Conservation (phyloP, 305 asterid species). For the Fraxinus baroniana region DNA sequence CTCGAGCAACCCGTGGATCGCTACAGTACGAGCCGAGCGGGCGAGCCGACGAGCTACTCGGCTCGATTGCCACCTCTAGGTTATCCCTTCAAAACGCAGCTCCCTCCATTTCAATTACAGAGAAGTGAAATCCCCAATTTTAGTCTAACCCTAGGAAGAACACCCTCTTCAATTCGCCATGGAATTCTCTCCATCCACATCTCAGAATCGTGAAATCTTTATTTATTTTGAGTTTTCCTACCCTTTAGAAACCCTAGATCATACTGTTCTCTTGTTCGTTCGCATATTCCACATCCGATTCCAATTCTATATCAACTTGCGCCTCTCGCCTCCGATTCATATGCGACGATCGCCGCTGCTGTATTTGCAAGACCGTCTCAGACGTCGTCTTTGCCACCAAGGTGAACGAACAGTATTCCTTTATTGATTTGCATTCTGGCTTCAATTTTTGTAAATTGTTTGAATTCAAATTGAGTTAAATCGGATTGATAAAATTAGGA, state of each 20-base stretch:
- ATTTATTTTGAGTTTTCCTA: not conserved
- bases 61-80: too few species aligned
- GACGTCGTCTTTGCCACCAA: slow-evolving; percentile 75
- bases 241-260: slow-evolving; percentile 30
- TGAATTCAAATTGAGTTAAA: not conserved
- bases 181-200: too few species aligned
- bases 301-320: slow-evolving; percentile 50
- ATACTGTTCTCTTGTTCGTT: not conserved
- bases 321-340: slow-evolving; percentile 97
- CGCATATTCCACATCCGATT: not conserved
- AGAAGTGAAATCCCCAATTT: too few species aligned
- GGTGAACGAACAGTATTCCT: slow-evolving; percentile 31
- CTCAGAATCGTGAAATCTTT: too few species aligned
- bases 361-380: slow-evolving; percentile 87
- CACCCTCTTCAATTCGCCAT: too few species aligned
- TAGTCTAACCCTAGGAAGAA: too few species aligned
- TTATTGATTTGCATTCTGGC: too few species aligned
- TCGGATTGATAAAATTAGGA: not conserved
- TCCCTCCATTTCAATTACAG: too few species aligned
- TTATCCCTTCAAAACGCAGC: too few species aligned
- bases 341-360: slow-evolving; percentile 89
- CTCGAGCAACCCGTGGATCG: too few species aligned
- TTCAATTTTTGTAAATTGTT: not conserved
- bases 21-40: too few species aligned
- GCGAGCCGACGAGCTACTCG: too few species aligned